Evolutionary conservation across 2,329 filamentous ascomycete species (phyloP).

Genomic region (Ophiostoma piceae): DNA sequence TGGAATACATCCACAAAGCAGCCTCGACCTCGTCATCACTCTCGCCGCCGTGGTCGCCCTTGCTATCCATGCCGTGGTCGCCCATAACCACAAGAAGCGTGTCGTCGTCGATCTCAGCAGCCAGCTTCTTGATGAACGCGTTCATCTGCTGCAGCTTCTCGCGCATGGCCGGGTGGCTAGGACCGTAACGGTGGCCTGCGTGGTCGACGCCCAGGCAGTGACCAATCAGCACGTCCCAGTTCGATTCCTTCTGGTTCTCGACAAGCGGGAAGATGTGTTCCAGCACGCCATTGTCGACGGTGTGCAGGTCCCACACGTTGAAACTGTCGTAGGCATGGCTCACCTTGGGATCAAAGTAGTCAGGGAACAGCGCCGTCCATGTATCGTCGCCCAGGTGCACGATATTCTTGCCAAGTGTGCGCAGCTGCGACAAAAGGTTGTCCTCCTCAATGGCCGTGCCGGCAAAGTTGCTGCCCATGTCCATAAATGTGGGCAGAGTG

Average conservation of each 20-base stretch:
- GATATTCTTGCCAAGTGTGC: slow-evolving; percentile 63
- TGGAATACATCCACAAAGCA: slow-evolving; percentile 97
- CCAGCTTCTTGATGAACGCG: slow-evolving; percentile 65
- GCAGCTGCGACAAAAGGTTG: slow-evolving; percentile 62
- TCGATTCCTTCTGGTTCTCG: slow-evolving; percentile 47
- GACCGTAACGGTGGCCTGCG: slow-evolving; percentile 92
- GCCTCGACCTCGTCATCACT: slow-evolving; percentile 94
- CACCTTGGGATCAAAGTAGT: slow-evolving; percentile 82
- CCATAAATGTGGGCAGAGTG: slow-evolving; percentile 89
- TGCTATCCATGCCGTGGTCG: slow-evolving; percentile 97
- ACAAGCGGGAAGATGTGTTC: slow-evolving; percentile 86
- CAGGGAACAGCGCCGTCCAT: slow-evolving; percentile 89
- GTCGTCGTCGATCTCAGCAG: slow-evolving; percentile 68
- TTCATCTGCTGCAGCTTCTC: slow-evolving; percentile 92
- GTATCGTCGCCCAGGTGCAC: slow-evolving; percentile 98
- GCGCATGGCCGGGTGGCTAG: slow-evolving; percentile 85
- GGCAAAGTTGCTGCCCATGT: slow-evolving; percentile 90
- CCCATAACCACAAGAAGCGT: slow-evolving; percentile 94
- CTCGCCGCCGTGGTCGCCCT: slow-evolving; percentile 97
- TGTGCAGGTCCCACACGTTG: slow-evolving; percentile 97
- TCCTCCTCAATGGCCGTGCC: slow-evolving; percentile 96
- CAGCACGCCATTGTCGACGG: slow-evolving; percentile 89
- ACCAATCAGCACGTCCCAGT: slow-evolving; percentile 93
- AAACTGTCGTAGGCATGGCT: slow-evolving; percentile 92
- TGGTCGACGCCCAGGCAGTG: slow-evolving; percentile 96